phyloP scores from a whole-genome alignment of 495 filamentous ascomycete genomes.

The Penicillium maclennaniae region DNA sequence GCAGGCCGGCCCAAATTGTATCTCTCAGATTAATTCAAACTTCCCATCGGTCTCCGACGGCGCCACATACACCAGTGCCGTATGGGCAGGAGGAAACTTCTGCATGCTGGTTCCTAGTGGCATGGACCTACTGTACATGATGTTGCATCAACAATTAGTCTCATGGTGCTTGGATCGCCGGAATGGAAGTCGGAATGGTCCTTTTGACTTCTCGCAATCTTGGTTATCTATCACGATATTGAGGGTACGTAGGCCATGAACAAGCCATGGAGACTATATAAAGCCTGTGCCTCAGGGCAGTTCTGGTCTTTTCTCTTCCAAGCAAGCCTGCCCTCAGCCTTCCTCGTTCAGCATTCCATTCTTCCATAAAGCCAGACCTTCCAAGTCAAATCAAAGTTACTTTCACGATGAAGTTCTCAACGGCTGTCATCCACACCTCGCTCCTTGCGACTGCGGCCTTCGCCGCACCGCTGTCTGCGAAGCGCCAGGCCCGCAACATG shows the following conservation, averaged over 20 bases:
- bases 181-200: background rate
- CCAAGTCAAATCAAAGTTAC: background rate
- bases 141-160: slow-evolving; percentile 13
- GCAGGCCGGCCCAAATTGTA: background rate
- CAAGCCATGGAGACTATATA: background rate
- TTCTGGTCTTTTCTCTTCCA: background rate
- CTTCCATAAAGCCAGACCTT: background rate
- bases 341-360: background rate
- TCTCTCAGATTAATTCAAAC: background rate
- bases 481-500: slow-evolving; percentile 14
- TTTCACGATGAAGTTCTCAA: slow-evolving; percentile 29
- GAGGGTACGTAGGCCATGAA: background rate
- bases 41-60: slow-evolving; percentile 21
- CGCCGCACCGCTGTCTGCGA: slow-evolving; percentile 25
- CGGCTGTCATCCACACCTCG: slow-evolving; percentile 13
- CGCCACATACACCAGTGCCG: slow-evolving; percentile 1
- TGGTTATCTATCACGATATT: background rate
- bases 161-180: background rate
- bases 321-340: background rate
- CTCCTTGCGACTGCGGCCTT: slow-evolving; percentile 22
- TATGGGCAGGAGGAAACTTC: background rate
- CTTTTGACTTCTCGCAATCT: background rate
- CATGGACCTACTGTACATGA: background rate
- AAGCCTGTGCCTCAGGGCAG: background rate
- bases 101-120: background rate